Percentiles rank a stretch among this genome's conserved stretches.
phyloP scores from a whole-genome alignment of 2,329 filamentous ascomycete genomes.

The Beauveria caledonica region DNA sequence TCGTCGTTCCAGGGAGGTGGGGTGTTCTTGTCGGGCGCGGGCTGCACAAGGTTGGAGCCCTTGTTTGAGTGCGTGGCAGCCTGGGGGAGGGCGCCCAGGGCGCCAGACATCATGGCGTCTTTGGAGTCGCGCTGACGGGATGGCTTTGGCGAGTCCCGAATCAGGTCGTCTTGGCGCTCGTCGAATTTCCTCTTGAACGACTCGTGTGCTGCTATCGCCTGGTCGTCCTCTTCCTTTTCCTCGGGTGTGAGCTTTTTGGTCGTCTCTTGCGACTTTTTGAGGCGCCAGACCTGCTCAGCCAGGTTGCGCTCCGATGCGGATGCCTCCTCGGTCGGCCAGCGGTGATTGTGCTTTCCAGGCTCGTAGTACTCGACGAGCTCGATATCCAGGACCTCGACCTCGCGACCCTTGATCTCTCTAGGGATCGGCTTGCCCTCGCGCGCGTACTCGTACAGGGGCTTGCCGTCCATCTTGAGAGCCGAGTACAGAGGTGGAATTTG shows the following conservation, averaged over 20 bases:
- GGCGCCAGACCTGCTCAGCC: constrained; percentile 62
- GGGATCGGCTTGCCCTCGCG: constrained; percentile 82
- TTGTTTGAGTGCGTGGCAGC: constrained; percentile 26
- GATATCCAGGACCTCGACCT: constrained; percentile 69
- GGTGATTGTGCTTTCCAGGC: constrained; percentile 68
- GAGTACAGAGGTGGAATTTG: constrained; percentile 92
- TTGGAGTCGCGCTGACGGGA: constrained; percentile 17
- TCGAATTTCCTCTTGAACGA: constrained; percentile 51
- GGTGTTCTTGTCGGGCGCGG: constrained; percentile 36
- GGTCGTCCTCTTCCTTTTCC: constrained; percentile 46
- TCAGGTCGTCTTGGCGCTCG: constrained; percentile 47
- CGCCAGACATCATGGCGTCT: constrained; percentile 49
- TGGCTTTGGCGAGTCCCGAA: constrained; percentile 37
- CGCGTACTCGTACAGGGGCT: constrained; percentile 93
- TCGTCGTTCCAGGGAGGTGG: constrained; percentile 51
- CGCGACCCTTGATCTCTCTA: constrained; percentile 69
- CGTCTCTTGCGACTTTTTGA: constrained; percentile 48
- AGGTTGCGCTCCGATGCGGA: constrained; percentile 65
- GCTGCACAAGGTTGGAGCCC: constrained; percentile 47
- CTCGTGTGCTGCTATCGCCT: constrained; percentile 48
- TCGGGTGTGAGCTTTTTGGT: constrained; percentile 43
- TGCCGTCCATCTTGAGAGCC: constrained; percentile 86
- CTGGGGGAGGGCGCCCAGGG: constrained; percentile 43
- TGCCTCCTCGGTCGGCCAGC: constrained; percentile 74
- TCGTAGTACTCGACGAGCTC: constrained; percentile 81